Evolutionary conservation across 2,329 filamentous ascomycete genomes (phyloP).

Genomic region (Neofusicoccum umdonicola): DNA sequence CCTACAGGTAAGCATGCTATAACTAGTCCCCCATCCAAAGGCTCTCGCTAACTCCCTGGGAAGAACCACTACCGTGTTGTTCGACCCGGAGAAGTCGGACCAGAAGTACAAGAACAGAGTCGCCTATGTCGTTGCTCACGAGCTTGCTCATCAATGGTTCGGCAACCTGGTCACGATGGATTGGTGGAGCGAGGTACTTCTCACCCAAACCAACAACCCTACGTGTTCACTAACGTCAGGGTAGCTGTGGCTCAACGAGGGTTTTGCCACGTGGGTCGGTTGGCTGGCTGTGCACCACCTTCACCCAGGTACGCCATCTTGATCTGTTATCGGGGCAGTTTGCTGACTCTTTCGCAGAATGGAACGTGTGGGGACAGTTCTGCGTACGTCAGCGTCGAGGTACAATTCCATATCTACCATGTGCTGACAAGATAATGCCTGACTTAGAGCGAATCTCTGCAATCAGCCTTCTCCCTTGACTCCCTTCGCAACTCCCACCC

Average conservation of each 20-base stretch:
- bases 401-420: constrained; percentile 37
- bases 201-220: too few species aligned
- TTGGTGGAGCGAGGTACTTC: constrained; percentile 75
- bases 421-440: constrained; percentile 37
- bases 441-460: constrained; percentile 77
- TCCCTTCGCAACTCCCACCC: constrained; percentile 88
- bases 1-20: constrained; percentile 61
- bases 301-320: constrained; percentile 61
- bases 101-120: constrained; percentile 88
- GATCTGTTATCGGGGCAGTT: not conserved
- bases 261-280: constrained; percentile 97
- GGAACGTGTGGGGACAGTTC: constrained; percentile 97
- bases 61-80: constrained; percentile 86
- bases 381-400: constrained; percentile 64
- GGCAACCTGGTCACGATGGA: constrained; percentile 95
- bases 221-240: not conserved
- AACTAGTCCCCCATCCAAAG: too few species aligned
- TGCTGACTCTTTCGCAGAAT: constrained; percentile 56
- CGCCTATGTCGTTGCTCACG: constrained; percentile 97
- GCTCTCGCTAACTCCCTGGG: constrained; percentile 9
- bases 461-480: constrained; percentile 87
- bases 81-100: constrained; percentile 88
- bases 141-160: constrained; percentile 95
- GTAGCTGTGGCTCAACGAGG: constrained; percentile 84
- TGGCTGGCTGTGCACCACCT: constrained; percentile 90